Evolutionary conservation across 441 rosid species (phyloP).

Genomic region (Metrosideros polymorpha): DNA sequence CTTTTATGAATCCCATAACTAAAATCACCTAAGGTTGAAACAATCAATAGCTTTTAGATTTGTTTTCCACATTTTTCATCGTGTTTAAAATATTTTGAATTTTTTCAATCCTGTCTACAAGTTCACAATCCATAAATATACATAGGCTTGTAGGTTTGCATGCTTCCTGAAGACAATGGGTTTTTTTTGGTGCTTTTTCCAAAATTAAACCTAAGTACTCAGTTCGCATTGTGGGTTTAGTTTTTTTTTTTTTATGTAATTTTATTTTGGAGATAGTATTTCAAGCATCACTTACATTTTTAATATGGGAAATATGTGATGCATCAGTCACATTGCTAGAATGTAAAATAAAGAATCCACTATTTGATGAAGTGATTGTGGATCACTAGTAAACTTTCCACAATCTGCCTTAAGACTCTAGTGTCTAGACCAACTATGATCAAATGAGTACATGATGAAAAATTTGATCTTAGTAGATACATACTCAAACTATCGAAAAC

Average conservation of each 20-base stretch:
- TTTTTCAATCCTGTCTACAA: too few species aligned
- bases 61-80: too few species aligned
- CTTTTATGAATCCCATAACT: too few species aligned
- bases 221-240: background rate
- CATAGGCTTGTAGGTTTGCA: too few species aligned
- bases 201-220: conserved; percentile 6
- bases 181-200: too few species aligned
- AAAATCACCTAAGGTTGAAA: too few species aligned
- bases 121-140: too few species aligned
- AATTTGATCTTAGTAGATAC: background rate
- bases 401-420: background rate
- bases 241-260: background rate
- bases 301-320: background rate
- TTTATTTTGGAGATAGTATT: background rate
- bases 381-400: background rate
- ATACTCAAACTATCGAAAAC: background rate
- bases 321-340: background rate
- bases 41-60: too few species aligned
- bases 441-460: background rate
- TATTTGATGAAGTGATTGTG: background rate
- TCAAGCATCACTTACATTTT: background rate
- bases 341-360: background rate
- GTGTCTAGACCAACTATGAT: background rate
- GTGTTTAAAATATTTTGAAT: too few species aligned
- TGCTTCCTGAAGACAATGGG: too few species aligned